Conservation (phyloP, 1,284 basidiomycete genomes). For the Cutaneotrichosporon sp. region DNA sequence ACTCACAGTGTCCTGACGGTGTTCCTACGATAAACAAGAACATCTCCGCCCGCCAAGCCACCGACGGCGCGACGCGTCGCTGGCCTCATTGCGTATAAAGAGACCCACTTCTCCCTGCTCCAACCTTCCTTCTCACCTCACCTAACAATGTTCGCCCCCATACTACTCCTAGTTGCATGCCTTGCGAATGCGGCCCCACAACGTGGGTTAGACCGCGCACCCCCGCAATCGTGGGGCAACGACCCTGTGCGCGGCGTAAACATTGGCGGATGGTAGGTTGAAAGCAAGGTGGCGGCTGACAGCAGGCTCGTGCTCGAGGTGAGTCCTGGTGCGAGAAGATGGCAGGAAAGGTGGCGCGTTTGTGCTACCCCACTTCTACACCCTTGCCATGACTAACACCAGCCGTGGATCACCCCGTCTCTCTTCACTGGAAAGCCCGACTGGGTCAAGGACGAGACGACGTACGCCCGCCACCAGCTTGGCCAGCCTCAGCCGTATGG, state of each 20-base stretch:
- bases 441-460: conserved; percentile 51
- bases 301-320: conserved; percentile 48
- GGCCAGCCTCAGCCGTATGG: conserved; percentile 30
- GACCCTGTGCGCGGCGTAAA: conserved; percentile 50
- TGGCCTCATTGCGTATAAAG: not conserved
- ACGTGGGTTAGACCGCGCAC: not conserved
- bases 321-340: conserved; percentile 5
- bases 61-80: not conserved
- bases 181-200: not conserved
- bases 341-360: not conserved
- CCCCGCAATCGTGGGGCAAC: conserved; percentile 37
- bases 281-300: conserved; percentile 1
- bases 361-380: not conserved
- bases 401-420: conserved; percentile 53
- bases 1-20: not conserved
- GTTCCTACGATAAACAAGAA: not conserved
- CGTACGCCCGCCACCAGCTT: conserved; percentile 43
- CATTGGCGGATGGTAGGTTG: conserved; percentile 50
- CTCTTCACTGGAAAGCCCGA: conserved; percentile 47
- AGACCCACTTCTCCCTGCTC: not conserved
- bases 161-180: not conserved
- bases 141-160: not conserved
- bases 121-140: not conserved
- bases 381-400: not conserved
- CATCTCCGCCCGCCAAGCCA: not conserved